Percentiles rank a stretch among this genome's conserved stretches.
These are phyloP conservation scores for Solidago caesia DNA, from an alignment of 129 eudicot species.

Conservation along the genomic window DNA sequence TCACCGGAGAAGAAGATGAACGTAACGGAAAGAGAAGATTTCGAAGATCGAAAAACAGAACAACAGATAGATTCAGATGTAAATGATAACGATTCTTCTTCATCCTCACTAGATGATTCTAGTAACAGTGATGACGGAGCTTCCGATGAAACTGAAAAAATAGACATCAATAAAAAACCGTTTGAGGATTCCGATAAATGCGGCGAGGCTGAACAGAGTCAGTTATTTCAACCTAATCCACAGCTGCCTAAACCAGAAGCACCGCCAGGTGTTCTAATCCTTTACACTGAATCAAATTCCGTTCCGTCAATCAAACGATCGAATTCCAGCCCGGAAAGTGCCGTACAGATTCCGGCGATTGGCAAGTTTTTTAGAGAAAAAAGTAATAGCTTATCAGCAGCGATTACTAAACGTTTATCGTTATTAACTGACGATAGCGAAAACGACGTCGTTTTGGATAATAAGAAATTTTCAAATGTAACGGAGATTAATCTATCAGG, in stretches of 20 bases:
- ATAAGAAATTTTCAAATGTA: constrained; percentile 33
- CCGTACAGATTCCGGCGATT: constrained; percentile 57
- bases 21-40: constrained; percentile 19
- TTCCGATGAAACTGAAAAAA: constrained; percentile 25
- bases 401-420: constrained; percentile 60
- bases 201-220: constrained; percentile 16
- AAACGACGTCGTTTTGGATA: constrained; percentile 23
- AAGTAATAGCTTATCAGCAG: constrained; percentile 62
- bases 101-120: constrained; percentile 19
- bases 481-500: constrained; percentile 77
- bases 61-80: constrained; percentile 4
- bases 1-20: constrained; percentile 21
- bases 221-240: constrained; percentile 43
- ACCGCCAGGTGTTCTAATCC: constrained; percentile 43
- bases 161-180: constrained; percentile 13
- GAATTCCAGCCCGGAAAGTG: constrained; percentile 40
- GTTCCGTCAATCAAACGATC: constrained; percentile 36
- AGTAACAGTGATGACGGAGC: constrained; percentile 6
- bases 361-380: constrained; percentile 69
- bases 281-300: constrained; percentile 5
- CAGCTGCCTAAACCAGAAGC: constrained; percentile 73
- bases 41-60: constrained; percentile 8
- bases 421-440: constrained; percentile 34
- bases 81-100: not conserved
- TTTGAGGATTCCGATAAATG: constrained; percentile 8